Evolutionary conservation across 305 asterid genomes (phyloP), one percentile per base, ranked within the genome.

Genomic region (Solanum hybrid): DNA sequence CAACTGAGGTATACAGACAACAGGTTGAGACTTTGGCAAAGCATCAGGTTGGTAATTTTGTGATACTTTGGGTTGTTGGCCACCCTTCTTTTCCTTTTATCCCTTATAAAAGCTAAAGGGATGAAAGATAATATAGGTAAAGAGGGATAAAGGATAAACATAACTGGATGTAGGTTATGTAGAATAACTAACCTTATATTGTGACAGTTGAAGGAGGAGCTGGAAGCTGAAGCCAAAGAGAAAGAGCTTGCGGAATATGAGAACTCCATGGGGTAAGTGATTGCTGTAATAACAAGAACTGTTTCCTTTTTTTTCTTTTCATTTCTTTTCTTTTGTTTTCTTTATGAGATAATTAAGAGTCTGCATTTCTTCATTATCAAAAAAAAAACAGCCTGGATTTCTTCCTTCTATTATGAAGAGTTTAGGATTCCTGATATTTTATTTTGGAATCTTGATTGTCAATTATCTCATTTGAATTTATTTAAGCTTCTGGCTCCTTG

Each of bases 1-100:
- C 99, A 78, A 95, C 99, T 92, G 98, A 97, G 93, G 99, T 91
- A 35, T 98, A 98, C 94, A 94, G 95, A 85, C 99, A 96, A 91
- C 98, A 95, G 90, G 99, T 98, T 90, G 98, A 98, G 93, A 95
- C 95, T 40, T 94, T 98, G 93, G 95, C 99, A 73, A 96, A 96
- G 86, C 98, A 94, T 92, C 98, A 97, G 99, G 99, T 98, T 22
- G 12, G 86, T 76, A 89, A 86, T 61, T 88, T 71, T 86, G 77
- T 87, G 35, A 39, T 89, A 35, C 80, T 79, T 76, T 86, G 24
- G 22, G 87, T 86, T 11, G 35, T 39, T 73, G 67, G 36, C 2
- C 10, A 67, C 84, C 79, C 74, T 24, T 85, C 76, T 39, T 81
- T 81, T 33, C 77, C 78, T 61, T 86, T 61, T 61, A 11, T 86